A percentile compares a stretch with the other conserved stretches of the same genome.
Evolutionary conservation across 2,329 filamentous ascomycete genomes (phyloP).

Genomic region (Talaromyces sp.): DNA sequence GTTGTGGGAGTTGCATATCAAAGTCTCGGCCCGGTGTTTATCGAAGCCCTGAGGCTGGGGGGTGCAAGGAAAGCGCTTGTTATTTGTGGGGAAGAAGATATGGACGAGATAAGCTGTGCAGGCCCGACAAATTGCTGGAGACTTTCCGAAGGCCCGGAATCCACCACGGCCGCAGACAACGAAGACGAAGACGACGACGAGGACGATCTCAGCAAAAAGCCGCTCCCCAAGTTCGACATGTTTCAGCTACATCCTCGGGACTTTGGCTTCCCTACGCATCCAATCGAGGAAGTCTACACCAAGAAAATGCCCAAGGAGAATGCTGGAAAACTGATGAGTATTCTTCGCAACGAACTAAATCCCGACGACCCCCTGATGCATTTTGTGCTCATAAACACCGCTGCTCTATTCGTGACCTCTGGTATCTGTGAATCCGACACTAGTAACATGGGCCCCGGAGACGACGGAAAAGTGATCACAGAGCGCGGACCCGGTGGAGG

Average conservation of each 20-base stretch:
- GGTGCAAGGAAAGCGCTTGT: slow-evolving; percentile 80
- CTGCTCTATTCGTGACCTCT: slow-evolving; percentile 76
- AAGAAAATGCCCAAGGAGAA: slow-evolving; percentile 85
- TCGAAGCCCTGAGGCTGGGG: slow-evolving; percentile 70
- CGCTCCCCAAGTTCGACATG: slow-evolving; percentile 58
- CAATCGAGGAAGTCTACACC: slow-evolving; percentile 70
- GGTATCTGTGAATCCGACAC: slow-evolving; percentile 80
- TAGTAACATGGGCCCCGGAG: slow-evolving; percentile 71
- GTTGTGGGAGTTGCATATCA: slow-evolving; percentile 88
- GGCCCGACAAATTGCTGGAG: slow-evolving; percentile 87
- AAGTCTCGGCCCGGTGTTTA: slow-evolving; percentile 82
- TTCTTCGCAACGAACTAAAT: slow-evolving; percentile 67
- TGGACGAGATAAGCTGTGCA: slow-evolving; percentile 92
- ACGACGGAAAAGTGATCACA: slow-evolving; percentile 72
- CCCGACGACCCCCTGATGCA: slow-evolving; percentile 79
- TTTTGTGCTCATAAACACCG: slow-evolving; percentile 92
- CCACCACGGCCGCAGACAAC: slow-evolving; percentile 13
- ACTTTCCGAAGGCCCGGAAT: slow-evolving; percentile 50
- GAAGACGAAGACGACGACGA: slow-evolving; percentile 38
- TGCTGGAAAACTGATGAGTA: slow-evolving; percentile 70
- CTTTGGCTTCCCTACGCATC: slow-evolving; percentile 73
- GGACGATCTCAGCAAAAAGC: slow-evolving; percentile 34
- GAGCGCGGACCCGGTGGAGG: slow-evolving; percentile 80
- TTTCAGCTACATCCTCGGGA: slow-evolving; percentile 78
- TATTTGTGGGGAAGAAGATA: slow-evolving; percentile 87